Percentiles rank a stretch among this genome's conserved stretches.
Conservation (phyloP, 306 rosid species). For the Ormosia emarginata region DNA sequence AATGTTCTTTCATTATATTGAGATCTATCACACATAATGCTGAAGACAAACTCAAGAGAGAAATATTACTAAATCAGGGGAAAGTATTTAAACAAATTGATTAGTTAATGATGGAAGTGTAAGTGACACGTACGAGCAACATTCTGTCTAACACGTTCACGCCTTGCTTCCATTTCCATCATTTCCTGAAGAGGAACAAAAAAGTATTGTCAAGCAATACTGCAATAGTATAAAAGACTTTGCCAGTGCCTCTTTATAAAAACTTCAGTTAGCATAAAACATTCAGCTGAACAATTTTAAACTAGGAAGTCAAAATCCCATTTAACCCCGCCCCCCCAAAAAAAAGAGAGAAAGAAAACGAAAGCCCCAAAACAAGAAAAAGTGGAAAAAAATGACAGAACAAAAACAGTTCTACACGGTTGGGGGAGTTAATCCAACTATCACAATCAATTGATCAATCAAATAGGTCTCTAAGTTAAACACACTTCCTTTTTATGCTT, state of each 20-base stretch:
- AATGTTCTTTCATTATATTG: neutral
- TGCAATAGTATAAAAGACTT: neutral
- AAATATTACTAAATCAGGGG: slow-evolving; percentile 3
- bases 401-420: no score
- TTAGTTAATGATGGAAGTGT: neutral
- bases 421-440: neutral
- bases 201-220: slow-evolving; percentile 18
- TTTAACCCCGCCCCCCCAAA: neutral
- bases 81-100: slow-evolving; percentile 15
- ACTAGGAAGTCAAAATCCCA: neutral
- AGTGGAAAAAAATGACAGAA: no score
- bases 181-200: slow-evolving; percentile 58
- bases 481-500: neutral
- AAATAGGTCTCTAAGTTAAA: neutral
- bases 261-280: neutral
- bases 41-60: neutral
- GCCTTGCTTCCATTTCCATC: slow-evolving; percentile 77
- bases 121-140: slow-evolving; percentile 73
- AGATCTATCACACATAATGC: slow-evolving; percentile 16
- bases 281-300: neutral
- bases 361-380: no score
- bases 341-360: neutral
- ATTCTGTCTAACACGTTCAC: slow-evolving; percentile 73
- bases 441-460: neutral
- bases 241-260: neutral